phyloP scores from a whole-genome alignment of 345 rosid species.

The Brassica rapa region DNA sequence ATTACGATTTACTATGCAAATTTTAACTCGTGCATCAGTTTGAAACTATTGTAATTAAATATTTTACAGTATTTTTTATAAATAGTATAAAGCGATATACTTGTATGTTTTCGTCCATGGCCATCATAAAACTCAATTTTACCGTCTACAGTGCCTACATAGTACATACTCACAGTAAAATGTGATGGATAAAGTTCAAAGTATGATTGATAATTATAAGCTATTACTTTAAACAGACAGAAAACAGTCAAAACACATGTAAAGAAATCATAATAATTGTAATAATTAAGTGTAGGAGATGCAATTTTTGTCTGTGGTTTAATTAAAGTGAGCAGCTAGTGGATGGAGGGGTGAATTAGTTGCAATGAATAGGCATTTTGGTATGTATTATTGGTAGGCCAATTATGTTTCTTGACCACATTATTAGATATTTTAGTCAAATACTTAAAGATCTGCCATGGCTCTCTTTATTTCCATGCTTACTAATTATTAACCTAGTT shows the following conservation, averaged over 20 bases:
- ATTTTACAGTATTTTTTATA: neutral
- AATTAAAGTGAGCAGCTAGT: conserved; percentile 29
- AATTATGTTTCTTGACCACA: conserved; percentile 35
- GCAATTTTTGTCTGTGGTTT: conserved; percentile 27
- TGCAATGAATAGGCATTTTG: conserved; percentile 25
- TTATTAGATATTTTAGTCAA: conserved; percentile 27
- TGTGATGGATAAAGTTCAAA: neutral
- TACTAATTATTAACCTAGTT: conserved; percentile 33
- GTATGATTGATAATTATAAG: neutral
- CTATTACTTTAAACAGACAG: neutral
- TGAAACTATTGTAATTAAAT: neutral
- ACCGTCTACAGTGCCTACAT: neutral
- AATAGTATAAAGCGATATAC: neutral
- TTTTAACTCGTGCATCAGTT: neutral
- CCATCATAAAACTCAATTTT: neutral
- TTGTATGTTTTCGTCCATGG: neutral
- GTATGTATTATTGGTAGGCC: conserved; percentile 29
- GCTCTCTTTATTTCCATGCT: conserved; percentile 36
- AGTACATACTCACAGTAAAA: neutral
- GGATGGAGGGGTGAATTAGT: conserved; percentile 29
- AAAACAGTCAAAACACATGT: neutral
- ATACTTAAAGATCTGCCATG: conserved; percentile 14
- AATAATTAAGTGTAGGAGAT: conserved; percentile 17
- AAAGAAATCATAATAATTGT: conserved; percentile 17
- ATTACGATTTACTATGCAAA: neutral